Conservation (phyloP, 768 basidiomycete genomes). For the Rhizopogon vesiculosus region DNA sequence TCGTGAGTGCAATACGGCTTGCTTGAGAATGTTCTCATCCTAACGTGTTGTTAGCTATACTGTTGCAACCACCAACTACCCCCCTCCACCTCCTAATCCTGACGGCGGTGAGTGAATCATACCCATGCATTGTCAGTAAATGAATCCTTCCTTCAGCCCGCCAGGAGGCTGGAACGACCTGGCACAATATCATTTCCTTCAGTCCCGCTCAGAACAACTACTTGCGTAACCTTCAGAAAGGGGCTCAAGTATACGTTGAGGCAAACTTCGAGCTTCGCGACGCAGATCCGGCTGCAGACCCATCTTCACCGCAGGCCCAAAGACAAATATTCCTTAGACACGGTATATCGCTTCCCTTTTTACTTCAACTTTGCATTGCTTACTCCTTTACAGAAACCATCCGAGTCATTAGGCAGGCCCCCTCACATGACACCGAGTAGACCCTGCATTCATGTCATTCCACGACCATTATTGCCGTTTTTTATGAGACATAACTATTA, state of each 20-base stretch:
- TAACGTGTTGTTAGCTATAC: constrained; percentile 49
- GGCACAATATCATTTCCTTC: constrained; percentile 78
- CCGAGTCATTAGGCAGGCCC: constrained; percentile 39
- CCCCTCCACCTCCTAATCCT: constrained; percentile 50
- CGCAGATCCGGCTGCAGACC: constrained; percentile 60
- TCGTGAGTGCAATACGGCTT: constrained; percentile 40
- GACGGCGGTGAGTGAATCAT: constrained; percentile 50
- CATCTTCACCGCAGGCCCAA: constrained; percentile 64
- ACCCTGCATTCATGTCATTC: not conserved
- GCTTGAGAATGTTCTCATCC: not conserved
- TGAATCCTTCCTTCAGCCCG: constrained; percentile 38
- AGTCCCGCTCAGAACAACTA: constrained; percentile 54
- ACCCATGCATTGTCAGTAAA: not conserved
- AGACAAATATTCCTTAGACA: constrained; percentile 82
- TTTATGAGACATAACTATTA: not conserved
- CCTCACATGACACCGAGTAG: constrained; percentile 9
- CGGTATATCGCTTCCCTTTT: constrained; percentile 38
- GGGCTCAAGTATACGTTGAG: constrained; percentile 77
- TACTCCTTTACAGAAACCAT: constrained; percentile 42
- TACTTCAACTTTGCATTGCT: not conserved
- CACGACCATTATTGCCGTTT: not conserved
- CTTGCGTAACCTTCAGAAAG: constrained; percentile 62
- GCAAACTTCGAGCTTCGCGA: constrained; percentile 74
- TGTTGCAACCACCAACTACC: constrained; percentile 67
- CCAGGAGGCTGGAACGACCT: constrained; percentile 50